Evolutionary conservation across 2,329 filamentous ascomycete genomes (phyloP).

Genomic region (Epichloe glyceriae): DNA sequence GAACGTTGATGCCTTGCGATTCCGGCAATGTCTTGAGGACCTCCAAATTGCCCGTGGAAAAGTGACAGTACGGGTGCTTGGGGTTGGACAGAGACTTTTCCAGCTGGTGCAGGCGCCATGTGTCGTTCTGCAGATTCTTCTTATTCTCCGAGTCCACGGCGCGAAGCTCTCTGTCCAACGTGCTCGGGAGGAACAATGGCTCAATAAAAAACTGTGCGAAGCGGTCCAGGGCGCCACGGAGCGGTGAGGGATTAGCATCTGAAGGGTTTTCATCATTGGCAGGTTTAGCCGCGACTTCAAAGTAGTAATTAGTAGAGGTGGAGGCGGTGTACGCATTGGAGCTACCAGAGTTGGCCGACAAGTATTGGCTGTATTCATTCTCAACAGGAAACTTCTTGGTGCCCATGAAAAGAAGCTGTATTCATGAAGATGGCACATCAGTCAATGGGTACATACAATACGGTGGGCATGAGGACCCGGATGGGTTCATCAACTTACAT

Average conservation of each 20-base stretch:
- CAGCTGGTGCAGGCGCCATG: conserved; percentile 77
- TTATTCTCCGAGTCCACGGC: conserved; percentile 95
- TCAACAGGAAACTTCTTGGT: conserved; percentile 95
- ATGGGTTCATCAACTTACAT: conserved; percentile 36
- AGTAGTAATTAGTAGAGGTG: conserved; percentile 95
- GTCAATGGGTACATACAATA: conserved; percentile 1
- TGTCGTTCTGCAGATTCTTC: conserved; percentile 88
- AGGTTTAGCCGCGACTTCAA: conserved; percentile 78
- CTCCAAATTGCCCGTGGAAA: conserved; percentile 80
- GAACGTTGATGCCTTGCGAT: conserved; percentile 66
- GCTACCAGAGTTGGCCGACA: conserved; percentile 77
- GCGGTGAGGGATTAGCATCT: conserved; percentile 41
- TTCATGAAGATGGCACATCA: conserved; percentile 5
- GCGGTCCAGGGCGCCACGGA: conserved; percentile 75
- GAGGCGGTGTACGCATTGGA: conserved; percentile 92
- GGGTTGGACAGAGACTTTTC: conserved; percentile 82
- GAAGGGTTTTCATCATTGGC: conserved; percentile 45
- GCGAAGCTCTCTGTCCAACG: conserved; percentile 72
- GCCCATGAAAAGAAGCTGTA: conserved; percentile 82
- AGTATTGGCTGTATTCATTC: conserved; percentile 90
- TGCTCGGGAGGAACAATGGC: conserved; percentile 73
- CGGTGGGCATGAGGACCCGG: conserved; percentile 4
- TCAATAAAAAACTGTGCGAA: conserved; percentile 92
- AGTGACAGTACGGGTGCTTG: conserved; percentile 79
- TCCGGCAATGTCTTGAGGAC: conserved; percentile 75